These are phyloP conservation scores for Periconia sp. DNA, from an alignment of 2,329 filamentous ascomycete species.

Conservation along the genomic window DNA sequence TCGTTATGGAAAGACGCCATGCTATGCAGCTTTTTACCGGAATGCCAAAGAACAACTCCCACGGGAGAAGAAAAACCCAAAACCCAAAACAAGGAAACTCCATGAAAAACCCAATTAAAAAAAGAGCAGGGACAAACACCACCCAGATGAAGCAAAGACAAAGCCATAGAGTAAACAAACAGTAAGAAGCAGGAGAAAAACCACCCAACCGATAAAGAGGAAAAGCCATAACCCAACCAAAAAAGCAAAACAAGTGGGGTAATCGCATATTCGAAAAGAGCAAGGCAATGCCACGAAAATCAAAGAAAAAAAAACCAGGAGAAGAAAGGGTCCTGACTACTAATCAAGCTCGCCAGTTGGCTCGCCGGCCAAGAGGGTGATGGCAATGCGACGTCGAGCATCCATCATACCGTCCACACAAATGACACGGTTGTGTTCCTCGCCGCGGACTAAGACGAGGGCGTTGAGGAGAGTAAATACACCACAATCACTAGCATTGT, in stretches of 20 bases:
- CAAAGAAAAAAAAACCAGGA: neutral
- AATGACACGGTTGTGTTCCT: constrained; percentile 48
- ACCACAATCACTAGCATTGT: constrained; percentile 74
- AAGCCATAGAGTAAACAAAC: constrained; percentile 4
- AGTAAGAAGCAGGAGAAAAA: constrained; percentile 1
- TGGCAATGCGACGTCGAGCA: constrained; percentile 65
- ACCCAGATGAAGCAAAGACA: neutral
- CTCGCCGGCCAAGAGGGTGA: constrained; percentile 62
- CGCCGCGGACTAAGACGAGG: constrained; percentile 56
- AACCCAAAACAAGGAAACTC: constrained; percentile 3
- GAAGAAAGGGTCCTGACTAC: neutral
- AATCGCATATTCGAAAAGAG: neutral
- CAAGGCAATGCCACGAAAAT: constrained; percentile 1
- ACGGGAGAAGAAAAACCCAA: constrained; percentile 2
- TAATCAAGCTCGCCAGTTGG: constrained; percentile 28
- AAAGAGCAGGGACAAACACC: neutral
- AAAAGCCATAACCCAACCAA: neutral
- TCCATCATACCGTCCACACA: constrained; percentile 57
- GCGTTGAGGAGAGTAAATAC: constrained; percentile 75
- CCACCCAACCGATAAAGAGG: neutral
- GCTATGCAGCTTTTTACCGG: neutral
- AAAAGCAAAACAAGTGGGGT: neutral
- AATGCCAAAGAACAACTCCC: neutral
- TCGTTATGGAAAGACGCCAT: neutral
- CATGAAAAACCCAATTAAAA: too few relatives aligned